A percentile compares a stretch with the other conserved stretches of the same genome.
Evolutionary conservation across 1,284 basidiomycete genomes (phyloP).

Genomic region (Nidula niveotomentosa): DNA sequence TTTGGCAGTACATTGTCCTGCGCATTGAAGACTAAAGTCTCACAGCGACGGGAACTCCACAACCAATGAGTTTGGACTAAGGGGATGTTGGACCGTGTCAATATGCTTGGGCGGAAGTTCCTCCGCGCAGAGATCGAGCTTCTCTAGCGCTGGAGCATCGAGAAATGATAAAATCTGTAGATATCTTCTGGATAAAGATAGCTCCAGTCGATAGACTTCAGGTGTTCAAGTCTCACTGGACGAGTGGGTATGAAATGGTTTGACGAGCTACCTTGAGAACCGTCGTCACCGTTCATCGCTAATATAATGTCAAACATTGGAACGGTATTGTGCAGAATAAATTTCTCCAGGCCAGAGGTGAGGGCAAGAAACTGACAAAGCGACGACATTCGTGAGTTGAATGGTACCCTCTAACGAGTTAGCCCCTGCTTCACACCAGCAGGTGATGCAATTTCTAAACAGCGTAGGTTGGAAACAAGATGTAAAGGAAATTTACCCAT

Average conservation of each 20-base stretch:
- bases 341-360: slow-evolving; percentile 37
- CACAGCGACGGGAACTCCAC: not conserved
- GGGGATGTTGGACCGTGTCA: slow-evolving; percentile 14
- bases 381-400: slow-evolving; percentile 30
- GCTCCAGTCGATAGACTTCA: slow-evolving; percentile 38
- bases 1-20: not conserved
- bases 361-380: slow-evolving; percentile 33
- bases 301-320: slow-evolving; percentile 34
- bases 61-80: slow-evolving; percentile 3
- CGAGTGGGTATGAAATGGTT: not conserved
- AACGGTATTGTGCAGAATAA: slow-evolving; percentile 38
- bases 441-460: too few species aligned
- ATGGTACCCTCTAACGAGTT: not conserved
- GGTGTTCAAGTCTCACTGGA: slow-evolving; percentile 22
- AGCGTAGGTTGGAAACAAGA: too few species aligned
- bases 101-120: slow-evolving; percentile 15
- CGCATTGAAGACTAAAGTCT: too few species aligned
- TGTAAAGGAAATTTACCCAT: too few species aligned
- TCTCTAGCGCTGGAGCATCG: slow-evolving; percentile 28
- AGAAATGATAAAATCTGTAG: slow-evolving; percentile 30
- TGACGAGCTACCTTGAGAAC: not conserved
- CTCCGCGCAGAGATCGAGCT: slow-evolving; percentile 33
- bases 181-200: slow-evolving; percentile 31
- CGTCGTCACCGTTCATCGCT: slow-evolving; percentile 3
- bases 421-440: too few species aligned